Conservation (phyloP, 1,284 basidiomycete genomes). For the Leccinum variabile region DNA sequence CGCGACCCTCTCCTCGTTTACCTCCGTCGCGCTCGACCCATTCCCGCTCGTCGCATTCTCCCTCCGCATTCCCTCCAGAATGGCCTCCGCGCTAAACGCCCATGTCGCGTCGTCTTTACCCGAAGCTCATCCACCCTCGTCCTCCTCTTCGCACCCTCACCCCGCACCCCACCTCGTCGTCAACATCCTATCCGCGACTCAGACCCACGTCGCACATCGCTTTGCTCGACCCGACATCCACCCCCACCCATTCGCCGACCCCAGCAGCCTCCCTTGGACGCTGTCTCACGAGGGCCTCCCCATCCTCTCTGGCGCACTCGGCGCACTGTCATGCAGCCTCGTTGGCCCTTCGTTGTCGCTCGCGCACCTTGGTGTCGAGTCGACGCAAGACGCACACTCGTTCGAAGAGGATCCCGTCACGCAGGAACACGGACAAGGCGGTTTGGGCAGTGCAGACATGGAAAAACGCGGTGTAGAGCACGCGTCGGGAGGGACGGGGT, state of each 20-base stretch:
- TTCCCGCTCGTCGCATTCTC: slow-evolving; percentile 31
- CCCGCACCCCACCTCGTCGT: slow-evolving; percentile 54
- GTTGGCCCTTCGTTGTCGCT: slow-evolving; percentile 43
- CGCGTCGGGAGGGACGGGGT: slow-evolving; percentile 16
- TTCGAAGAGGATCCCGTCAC: slow-evolving; percentile 10
- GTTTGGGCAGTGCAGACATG: neutral
- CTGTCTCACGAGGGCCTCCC: slow-evolving; percentile 55
- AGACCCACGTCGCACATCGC: slow-evolving; percentile 51
- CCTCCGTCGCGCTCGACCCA: slow-evolving; percentile 87
- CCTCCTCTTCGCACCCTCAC: neutral
- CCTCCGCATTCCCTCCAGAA: slow-evolving; percentile 83
- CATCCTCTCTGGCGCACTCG: slow-evolving; percentile 53
- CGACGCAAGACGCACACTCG: slow-evolving; percentile 28
- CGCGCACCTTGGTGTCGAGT: slow-evolving; percentile 33
- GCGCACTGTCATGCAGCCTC: slow-evolving; percentile 58
- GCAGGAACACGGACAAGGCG: neutral
- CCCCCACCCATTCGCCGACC: slow-evolving; percentile 46
- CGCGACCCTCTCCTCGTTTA: slow-evolving; percentile 89
- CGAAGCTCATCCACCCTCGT: slow-evolving; percentile 34
- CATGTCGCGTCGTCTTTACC: slow-evolving; percentile 19
- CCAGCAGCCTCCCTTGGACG: slow-evolving; percentile 28
- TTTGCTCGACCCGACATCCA: slow-evolving; percentile 68
- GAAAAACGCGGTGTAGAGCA: slow-evolving; percentile 14
- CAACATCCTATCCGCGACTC: slow-evolving; percentile 65
- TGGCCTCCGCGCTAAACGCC: slow-evolving; percentile 63